Evolutionary conservation across 1,284 basidiomycete species (phyloP).

Genomic region (Tranzscheliella williamsii): DNA sequence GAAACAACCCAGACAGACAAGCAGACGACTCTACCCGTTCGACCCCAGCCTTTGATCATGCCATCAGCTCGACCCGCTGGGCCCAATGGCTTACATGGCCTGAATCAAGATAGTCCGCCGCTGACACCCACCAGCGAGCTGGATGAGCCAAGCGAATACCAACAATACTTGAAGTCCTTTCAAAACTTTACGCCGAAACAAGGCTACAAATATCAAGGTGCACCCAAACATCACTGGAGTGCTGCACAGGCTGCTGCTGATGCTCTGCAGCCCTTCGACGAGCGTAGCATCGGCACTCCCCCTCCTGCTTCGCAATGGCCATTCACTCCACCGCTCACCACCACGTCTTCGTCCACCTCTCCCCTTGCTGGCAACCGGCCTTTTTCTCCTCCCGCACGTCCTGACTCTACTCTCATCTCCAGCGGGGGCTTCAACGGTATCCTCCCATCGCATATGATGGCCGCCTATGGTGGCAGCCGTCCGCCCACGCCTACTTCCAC

Average conservation of each 20-base stretch:
- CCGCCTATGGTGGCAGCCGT: constrained; percentile 15
- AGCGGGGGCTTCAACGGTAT: constrained; percentile 12
- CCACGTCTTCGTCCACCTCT: constrained; percentile 20
- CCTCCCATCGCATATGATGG: constrained; percentile 30
- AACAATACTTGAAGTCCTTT: constrained; percentile 25
- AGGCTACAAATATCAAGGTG: constrained; percentile 9
- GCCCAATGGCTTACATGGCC: constrained; percentile 27
- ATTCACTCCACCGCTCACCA: constrained; percentile 34
- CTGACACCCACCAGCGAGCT: constrained; percentile 46
- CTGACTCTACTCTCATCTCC: constrained; percentile 24
- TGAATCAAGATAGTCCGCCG: constrained; percentile 53
- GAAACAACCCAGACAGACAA: not conserved
- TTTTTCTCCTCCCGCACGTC: constrained; percentile 33
- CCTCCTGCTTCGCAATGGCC: constrained; percentile 21
- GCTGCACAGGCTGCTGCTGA: constrained; percentile 47
- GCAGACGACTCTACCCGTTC: not conserved
- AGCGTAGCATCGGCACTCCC: constrained; percentile 17
- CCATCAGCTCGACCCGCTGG: constrained; percentile 47
- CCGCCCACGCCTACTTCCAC: constrained; percentile 29
- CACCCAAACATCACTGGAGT: constrained; percentile 46
- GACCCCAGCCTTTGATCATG: constrained; percentile 42
- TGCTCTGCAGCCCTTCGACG: constrained; percentile 16
- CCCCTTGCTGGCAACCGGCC: constrained; percentile 25
- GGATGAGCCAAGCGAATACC: constrained; percentile 28
- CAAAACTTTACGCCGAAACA: constrained; percentile 13